phyloP scores from a whole-genome alignment of 805 yeast genomes.

The Saturnispora saitoi region DNA sequence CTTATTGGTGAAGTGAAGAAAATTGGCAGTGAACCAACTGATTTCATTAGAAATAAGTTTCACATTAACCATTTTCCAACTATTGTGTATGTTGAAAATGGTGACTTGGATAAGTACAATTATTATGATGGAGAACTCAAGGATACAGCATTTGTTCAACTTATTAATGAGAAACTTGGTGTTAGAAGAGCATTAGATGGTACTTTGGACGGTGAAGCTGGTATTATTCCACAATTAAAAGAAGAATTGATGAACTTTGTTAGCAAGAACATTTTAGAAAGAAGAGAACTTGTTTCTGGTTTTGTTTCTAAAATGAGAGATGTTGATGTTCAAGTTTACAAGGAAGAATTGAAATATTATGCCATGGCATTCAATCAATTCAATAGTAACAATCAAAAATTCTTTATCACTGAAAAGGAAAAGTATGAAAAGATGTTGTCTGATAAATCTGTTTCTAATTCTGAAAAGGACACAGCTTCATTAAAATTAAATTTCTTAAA shows the following conservation, averaged over 20 bases:
- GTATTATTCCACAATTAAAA: conserved; percentile 31
- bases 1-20: conserved; percentile 41
- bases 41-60: conserved; percentile 33
- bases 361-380: conserved; percentile 34
- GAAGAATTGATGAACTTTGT: conserved; percentile 25
- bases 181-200: conserved; percentile 36
- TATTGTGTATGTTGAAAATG: conserved; percentile 38
- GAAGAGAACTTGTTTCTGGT: conserved; percentile 24
- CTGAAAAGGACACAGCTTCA: conserved; percentile 42
- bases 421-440: conserved; percentile 38
- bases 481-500: conserved; percentile 39
- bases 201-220: conserved; percentile 31
- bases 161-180: conserved; percentile 37
- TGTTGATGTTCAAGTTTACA: conserved; percentile 19
- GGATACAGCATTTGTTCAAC: conserved; percentile 39
- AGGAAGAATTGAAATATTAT: conserved; percentile 37
- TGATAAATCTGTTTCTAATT: conserved; percentile 30
- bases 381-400: conserved; percentile 35
- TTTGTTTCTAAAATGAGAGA: conserved; percentile 31
- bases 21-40: conserved; percentile 36
- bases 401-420: conserved; percentile 35
- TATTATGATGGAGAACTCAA: conserved; percentile 37
- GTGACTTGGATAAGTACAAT: conserved; percentile 29
- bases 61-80: conserved; percentile 45
- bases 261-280: conserved; percentile 23